Base-by-base conservation (phyloP, 1,139 yeast species). In the Blastobotrys raffinosifermentans region DNA sequence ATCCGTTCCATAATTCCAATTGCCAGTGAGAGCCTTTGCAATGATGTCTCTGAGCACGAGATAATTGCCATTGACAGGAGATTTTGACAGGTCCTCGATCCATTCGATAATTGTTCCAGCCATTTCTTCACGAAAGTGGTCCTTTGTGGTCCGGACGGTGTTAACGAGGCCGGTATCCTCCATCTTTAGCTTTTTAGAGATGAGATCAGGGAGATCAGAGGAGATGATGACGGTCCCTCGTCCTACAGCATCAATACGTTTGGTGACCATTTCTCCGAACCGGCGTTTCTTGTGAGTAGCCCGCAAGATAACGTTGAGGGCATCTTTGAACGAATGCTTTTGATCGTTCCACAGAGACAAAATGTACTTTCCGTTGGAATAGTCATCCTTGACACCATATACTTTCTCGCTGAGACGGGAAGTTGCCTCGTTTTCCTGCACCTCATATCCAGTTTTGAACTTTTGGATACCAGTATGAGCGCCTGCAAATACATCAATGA, bases 71-170 rank as follows among this genome's bases (percentile, higher is more conserved):
- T 71, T 70, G 17, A 82, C 51, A 31, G 75, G 72, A 22, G 81
- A 70, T 39, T 68, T 71, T 0, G 82, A 67, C 31, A 86, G 58
- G 31, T 76, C 82, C 25, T 65, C 61, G 3, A 85, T 55, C 89
- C 94, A 83, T 15, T 58, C 53, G 7, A 84, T 55, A 16, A 85
- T 75, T 43, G 80, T 86, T 37, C 75, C 79, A 47, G 83, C 79
- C 86, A 83, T 78, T 41, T 83, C 91, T 55, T 86, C 95, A 38
- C 94, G 66, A 53, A 83, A 81, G 6, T 74, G 64, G 52, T 85
- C 95, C 43, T 89, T 64, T 11, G 75, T 67, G 38, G 79, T 73
- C 44, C 87, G 63, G 10, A 86, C 78, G 32, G 85, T 73, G 2
- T 82, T 72, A 0, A 80, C 72, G 26, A 86, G 64, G 0, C 87